These are phyloP conservation scores for Pyricularia pennisetigena DNA, from an alignment of 2,329 filamentous ascomycete genomes.

Conservation along the genomic window DNA sequence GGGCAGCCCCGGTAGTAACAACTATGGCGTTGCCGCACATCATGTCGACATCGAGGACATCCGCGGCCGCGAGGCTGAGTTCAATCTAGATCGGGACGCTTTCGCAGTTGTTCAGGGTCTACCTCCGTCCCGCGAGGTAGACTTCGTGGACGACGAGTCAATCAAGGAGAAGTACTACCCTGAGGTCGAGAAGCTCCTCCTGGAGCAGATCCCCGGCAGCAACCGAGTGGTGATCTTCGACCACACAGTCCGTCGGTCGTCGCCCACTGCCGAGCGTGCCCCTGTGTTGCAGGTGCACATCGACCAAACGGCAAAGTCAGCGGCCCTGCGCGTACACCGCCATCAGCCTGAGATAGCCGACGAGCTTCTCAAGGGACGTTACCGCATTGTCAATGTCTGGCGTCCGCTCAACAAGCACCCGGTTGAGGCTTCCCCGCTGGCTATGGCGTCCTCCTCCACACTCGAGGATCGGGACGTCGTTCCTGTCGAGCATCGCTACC, in stretches of 20 bases:
- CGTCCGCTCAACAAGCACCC: conserved; percentile 42
- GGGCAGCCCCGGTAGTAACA: conserved; percentile 50
- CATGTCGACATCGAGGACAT: conserved; percentile 59
- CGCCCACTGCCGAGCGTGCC: conserved; percentile 30
- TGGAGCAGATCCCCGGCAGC: conserved; percentile 44
- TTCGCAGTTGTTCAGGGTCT: conserved; percentile 57
- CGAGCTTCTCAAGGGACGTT: conserved; percentile 31
- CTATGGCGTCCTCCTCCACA: conserved; percentile 53
- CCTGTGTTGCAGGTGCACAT: conserved; percentile 43
- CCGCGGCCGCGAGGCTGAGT: conserved; percentile 51
- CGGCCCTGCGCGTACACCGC: conserved; percentile 14
- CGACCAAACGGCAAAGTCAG: conserved; percentile 34
- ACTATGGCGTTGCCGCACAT: conserved; percentile 44
- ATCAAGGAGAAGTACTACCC: conserved; percentile 73
- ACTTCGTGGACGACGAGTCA: conserved; percentile 59
- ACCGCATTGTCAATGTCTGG: conserved; percentile 80
- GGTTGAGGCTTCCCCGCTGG: neutral
- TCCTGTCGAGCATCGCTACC: neutral
- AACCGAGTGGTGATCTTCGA: conserved; percentile 49
- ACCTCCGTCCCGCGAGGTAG: conserved; percentile 42
- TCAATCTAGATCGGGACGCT: conserved; percentile 36
- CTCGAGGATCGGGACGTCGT: conserved; percentile 24
- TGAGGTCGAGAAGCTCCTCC: conserved; percentile 65
- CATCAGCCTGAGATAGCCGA: conserved; percentile 35
- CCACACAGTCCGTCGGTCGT: conserved; percentile 40